Percentiles rank a stretch among this genome's conserved stretches.
Evolutionary conservation across 1,284 basidiomycete species (phyloP).

Genomic region (Cystobasidiaceae sp.): DNA sequence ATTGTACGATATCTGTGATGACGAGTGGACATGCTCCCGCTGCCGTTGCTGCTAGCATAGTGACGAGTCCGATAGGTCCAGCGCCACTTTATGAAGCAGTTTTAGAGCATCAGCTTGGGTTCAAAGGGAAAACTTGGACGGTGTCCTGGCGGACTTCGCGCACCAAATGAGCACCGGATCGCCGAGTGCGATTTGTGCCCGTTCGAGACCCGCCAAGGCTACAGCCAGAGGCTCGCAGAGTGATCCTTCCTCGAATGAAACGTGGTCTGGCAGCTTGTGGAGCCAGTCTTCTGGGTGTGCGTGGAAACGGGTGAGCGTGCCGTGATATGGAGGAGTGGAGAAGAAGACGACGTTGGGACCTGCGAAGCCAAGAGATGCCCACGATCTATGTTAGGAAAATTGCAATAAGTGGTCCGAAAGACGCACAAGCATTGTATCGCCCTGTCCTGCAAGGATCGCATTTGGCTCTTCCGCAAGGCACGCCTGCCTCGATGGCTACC

Average conservation of each 20-base stretch:
- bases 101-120: background rate
- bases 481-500: slow-evolving; percentile 53
- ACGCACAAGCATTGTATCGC: slow-evolving; percentile 51
- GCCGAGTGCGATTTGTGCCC: slow-evolving; percentile 51
- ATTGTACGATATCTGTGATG: slow-evolving; percentile 52
- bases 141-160: too few relatives aligned
- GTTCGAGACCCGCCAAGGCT: slow-evolving; percentile 53
- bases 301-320: slow-evolving; percentile 51
- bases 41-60: slow-evolving; percentile 52
- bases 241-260: slow-evolving; percentile 53
- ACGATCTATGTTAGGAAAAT: background rate
- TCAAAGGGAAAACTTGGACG: too few relatives aligned
- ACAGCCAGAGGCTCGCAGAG: slow-evolving; percentile 51
- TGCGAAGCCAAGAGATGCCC: background rate
- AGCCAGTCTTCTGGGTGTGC: slow-evolving; percentile 55
- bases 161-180: slow-evolving; percentile 50
- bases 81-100: slow-evolving; percentile 45
- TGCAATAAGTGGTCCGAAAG: background rate
- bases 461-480: slow-evolving; percentile 50
- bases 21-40: slow-evolving; percentile 55
- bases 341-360: slow-evolving; percentile 9
- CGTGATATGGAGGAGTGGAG: slow-evolving; percentile 49
- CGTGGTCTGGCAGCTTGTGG: slow-evolving; percentile 52
- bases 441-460: slow-evolving; percentile 53
- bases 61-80: slow-evolving; percentile 54